phyloP scores from a whole-genome alignment of 768 basidiomycete species.

The Boletus fagicola region DNA sequence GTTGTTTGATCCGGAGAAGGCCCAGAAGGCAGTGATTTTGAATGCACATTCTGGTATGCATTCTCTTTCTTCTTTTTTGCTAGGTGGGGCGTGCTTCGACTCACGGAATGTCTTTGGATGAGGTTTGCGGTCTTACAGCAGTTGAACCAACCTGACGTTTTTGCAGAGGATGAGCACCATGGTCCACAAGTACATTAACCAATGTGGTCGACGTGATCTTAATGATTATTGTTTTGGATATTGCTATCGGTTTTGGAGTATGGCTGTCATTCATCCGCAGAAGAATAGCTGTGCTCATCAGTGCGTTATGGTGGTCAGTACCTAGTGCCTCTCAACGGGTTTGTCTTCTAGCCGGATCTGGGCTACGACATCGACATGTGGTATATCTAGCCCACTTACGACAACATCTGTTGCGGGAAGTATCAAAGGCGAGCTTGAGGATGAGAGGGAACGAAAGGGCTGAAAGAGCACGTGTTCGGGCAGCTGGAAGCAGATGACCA shows the following conservation, averaged over 20 bases:
- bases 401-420: conserved; percentile 98
- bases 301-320: conserved; percentile 42
- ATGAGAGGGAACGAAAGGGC: conserved; percentile 67
- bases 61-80: no score
- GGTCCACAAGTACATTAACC: no score
- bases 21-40: no score
- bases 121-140: no score
- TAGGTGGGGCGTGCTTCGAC: no score
- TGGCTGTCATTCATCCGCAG: conserved; percentile 89
- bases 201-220: conserved; percentile 48
- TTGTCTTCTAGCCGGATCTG: conserved; percentile 65
- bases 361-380: conserved; percentile 88
- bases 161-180: no score
- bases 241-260: conserved; percentile 77
- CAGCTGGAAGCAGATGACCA: conserved; percentile 77
- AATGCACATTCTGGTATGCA: no score
- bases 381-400: conserved; percentile 92
- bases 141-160: no score
- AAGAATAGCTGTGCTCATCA: conserved; percentile 69
- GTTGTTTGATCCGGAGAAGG: no score
- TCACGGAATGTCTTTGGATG: no score
- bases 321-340: conserved; percentile 2
- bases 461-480: conserved; percentile 71
- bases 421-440: conserved; percentile 62
- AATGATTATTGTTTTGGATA: conserved; percentile 86